These are phyloP conservation scores for Balakata baccata DNA, from an alignment of 345 rosid genomes.

Conservation along the genomic window DNA sequence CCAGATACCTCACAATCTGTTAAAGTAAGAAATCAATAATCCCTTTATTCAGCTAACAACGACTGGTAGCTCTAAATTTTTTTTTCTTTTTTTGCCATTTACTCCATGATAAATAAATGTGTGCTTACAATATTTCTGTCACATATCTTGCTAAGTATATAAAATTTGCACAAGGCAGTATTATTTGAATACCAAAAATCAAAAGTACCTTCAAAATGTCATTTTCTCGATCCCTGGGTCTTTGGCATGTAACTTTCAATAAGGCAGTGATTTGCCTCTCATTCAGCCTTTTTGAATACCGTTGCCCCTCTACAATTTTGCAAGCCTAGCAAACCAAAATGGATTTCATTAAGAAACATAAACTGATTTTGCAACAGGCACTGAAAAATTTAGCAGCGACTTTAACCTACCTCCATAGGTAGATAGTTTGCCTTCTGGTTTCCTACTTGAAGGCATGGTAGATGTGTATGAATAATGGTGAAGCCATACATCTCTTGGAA, in stretches of 20 bases:
- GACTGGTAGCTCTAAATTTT: too few relatives aligned
- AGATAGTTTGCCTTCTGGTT: constrained; percentile 96
- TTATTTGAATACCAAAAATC: neutral
- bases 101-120: too few relatives aligned
- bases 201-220: constrained; percentile 65
- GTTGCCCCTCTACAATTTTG: constrained; percentile 96
- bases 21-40: too few relatives aligned
- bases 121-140: too few relatives aligned
- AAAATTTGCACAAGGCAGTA: neutral
- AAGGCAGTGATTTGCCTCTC: constrained; percentile 94
- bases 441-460: constrained; percentile 99
- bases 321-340: constrained; percentile 57
- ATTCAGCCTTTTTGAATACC: constrained; percentile 86
- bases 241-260: constrained; percentile 88
- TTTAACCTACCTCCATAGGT: constrained; percentile 84
- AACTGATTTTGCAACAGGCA: neutral
- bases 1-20: too few relatives aligned
- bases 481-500: constrained; percentile 99
- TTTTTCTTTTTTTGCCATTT: too few relatives aligned
- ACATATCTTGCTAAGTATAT: neutral
- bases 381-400: neutral
- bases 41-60: too few relatives aligned
- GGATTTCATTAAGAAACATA: neutral
- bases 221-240: constrained; percentile 88
- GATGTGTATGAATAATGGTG: constrained; percentile 81